phyloP scores from a whole-genome alignment of 192 early-diverging fungal species.

The Martensiomyces pterosporus region DNA sequence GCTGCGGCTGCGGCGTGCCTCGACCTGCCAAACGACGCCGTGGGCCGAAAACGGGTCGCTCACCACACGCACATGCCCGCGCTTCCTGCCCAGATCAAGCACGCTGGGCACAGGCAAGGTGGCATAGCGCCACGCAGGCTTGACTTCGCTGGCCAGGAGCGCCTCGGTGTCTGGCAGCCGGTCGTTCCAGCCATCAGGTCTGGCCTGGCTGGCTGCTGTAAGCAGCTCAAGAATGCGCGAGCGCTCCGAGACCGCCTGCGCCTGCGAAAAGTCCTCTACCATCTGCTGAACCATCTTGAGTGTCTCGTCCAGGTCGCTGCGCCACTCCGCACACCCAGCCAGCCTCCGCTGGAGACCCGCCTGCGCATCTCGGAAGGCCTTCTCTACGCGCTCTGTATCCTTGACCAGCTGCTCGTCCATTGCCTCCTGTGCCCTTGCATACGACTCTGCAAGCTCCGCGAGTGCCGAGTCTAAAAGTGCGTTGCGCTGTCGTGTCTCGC shows the following conservation, averaged over 20 bases:
- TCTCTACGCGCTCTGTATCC: neutral
- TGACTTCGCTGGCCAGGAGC: slow-evolving; percentile 3
- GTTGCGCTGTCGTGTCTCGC: slow-evolving; percentile 31
- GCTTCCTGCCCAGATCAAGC: slow-evolving; percentile 31
- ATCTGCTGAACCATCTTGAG: slow-evolving; percentile 24
- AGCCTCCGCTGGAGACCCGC: neutral
- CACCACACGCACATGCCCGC: slow-evolving; percentile 41
- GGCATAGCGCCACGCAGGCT: slow-evolving; percentile 5
- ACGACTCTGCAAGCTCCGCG: slow-evolving; percentile 1
- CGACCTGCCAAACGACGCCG: slow-evolving; percentile 31
- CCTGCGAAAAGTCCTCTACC: slow-evolving; percentile 36
- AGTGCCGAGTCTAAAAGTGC: slow-evolving; percentile 10
- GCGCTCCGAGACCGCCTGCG: slow-evolving; percentile 30
- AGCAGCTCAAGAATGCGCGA: slow-evolving; percentile 15
- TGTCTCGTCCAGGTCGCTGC: slow-evolving; percentile 22
- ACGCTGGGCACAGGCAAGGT: slow-evolving; percentile 16
- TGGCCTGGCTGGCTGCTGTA: slow-evolving; percentile 1
- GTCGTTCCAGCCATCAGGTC: slow-evolving; percentile 13
- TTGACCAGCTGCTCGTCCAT: slow-evolving; percentile 2
- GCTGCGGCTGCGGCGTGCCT: slow-evolving; percentile 22
- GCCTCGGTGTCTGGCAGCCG: neutral
- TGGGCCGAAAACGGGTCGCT: slow-evolving; percentile 22
- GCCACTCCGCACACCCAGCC: slow-evolving; percentile 22
- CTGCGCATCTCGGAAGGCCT: neutral
- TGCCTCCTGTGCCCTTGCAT: slow-evolving; percentile 7